Evolutionary conservation across 148 eudicot genomes (phyloP).

Genomic region (Diospyros lotus): DNA sequence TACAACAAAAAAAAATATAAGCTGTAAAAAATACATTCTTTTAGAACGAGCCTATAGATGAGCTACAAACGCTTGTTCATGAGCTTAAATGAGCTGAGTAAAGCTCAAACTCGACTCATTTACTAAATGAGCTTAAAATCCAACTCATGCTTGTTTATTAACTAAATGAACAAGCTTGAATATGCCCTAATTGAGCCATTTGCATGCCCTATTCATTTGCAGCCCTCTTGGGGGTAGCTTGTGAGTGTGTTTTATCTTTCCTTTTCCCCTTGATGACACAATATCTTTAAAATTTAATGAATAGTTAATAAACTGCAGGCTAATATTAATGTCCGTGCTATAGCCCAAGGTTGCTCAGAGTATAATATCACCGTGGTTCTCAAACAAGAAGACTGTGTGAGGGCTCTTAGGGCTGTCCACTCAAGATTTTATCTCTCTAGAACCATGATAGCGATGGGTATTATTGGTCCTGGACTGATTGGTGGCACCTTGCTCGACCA

Average conservation of each 20-base stretch:
- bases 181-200: too few species aligned
- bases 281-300: neutral
- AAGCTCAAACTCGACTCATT: too few species aligned
- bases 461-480: conserved; percentile 95
- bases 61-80: too few species aligned
- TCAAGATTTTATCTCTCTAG: conserved; percentile 91
- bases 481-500: conserved; percentile 94
- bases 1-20: too few species aligned
- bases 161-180: too few species aligned
- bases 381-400: conserved; percentile 85
- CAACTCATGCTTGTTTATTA: too few species aligned
- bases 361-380: conserved; percentile 88
- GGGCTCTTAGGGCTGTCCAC: conserved; percentile 87
- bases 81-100: too few species aligned
- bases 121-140: too few species aligned
- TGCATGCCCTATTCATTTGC: too few species aligned
- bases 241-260: neutral
- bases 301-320: conserved; percentile 52
- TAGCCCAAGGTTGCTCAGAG: conserved; percentile 99
- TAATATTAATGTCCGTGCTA: conserved; percentile 90
- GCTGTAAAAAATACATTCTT: too few species aligned
- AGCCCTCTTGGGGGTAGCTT: too few species aligned
- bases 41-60: too few species aligned
- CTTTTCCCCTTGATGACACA: neutral
- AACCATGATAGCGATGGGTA: conserved; percentile 93